These are phyloP conservation scores for Boletus pseudopeckii DNA, from an alignment of 768 basidiomycete genomes.

Conservation along the genomic window DNA sequence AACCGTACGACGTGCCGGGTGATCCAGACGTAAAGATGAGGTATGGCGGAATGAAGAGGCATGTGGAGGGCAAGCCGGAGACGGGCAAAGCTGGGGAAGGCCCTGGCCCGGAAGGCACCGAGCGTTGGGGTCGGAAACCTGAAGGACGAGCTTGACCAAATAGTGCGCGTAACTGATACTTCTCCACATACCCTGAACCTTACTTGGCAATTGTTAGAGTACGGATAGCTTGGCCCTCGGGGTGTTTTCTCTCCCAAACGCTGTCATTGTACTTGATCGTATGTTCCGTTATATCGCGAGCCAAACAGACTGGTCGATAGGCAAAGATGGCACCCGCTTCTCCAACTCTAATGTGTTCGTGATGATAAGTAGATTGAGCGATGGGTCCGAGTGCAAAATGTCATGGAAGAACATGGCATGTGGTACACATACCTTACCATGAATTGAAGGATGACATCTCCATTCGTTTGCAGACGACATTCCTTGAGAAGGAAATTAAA, in stretches of 20 bases:
- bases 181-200: neutral
- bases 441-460: too few relatives aligned
- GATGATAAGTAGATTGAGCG: too few relatives aligned
- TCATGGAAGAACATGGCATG: too few relatives aligned
- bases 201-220: too few relatives aligned
- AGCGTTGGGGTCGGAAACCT: slow-evolving; percentile 36
- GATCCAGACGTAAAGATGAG: slow-evolving; percentile 9
- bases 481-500: too few relatives aligned
- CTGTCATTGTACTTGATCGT: neutral
- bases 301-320: too few relatives aligned
- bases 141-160: slow-evolving; percentile 19
- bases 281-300: neutral
- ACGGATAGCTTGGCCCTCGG: neutral
- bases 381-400: too few relatives aligned
- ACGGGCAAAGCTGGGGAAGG: slow-evolving; percentile 32
- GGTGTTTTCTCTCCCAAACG: neutral
- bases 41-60: slow-evolving; percentile 22
- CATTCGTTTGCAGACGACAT: too few relatives aligned
- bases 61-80: slow-evolving; percentile 27
- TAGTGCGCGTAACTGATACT: neutral
- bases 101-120: slow-evolving; percentile 34
- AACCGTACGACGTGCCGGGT: slow-evolving; percentile 23
- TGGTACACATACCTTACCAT: too few relatives aligned
- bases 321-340: too few relatives aligned
- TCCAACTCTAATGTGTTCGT: too few relatives aligned